Percentiles rank a stretch among this genome's conserved stretches.
phyloP scores from a whole-genome alignment of 2,329 filamentous ascomycete species.

The Colletotrichum sp. region DNA sequence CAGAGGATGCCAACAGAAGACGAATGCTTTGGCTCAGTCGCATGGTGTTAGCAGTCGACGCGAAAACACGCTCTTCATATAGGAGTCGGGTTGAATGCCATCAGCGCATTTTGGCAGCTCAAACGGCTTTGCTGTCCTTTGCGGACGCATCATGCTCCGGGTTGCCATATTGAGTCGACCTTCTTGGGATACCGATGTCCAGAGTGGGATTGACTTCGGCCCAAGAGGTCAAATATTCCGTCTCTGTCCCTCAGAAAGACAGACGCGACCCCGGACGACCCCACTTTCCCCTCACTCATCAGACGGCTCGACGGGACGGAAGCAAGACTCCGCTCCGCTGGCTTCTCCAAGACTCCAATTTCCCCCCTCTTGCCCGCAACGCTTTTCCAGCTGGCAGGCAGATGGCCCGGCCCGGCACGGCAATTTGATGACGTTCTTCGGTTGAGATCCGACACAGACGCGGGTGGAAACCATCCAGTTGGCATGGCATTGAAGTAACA shows the following conservation, averaged over 20 bases:
- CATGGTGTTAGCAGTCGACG: not conserved
- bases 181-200: not conserved
- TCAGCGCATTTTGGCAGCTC: not conserved
- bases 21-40: not conserved
- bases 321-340: not conserved
- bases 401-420: not conserved
- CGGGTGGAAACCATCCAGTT: not conserved
- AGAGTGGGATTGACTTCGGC: not conserved
- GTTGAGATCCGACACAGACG: not conserved
- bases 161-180: constrained; percentile 26
- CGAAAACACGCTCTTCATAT: not conserved
- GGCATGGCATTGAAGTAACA: not conserved
- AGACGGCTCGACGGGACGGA: constrained; percentile 6
- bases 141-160: constrained; percentile 31
- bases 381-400: not conserved
- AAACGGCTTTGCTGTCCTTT: constrained; percentile 33
- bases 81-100: not conserved
- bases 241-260: not conserved
- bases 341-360: not conserved
- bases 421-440: not conserved
- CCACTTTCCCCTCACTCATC: constrained; percentile 2
- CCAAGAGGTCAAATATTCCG: not conserved
- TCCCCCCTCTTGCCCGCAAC: no score
- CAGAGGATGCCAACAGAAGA: not conserved
- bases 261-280: not conserved